Evolutionary conservation across 305 asterid species (phyloP), one percentile per base, ranked within the genome.

Genomic region (Fraxinus sp.): DNA sequence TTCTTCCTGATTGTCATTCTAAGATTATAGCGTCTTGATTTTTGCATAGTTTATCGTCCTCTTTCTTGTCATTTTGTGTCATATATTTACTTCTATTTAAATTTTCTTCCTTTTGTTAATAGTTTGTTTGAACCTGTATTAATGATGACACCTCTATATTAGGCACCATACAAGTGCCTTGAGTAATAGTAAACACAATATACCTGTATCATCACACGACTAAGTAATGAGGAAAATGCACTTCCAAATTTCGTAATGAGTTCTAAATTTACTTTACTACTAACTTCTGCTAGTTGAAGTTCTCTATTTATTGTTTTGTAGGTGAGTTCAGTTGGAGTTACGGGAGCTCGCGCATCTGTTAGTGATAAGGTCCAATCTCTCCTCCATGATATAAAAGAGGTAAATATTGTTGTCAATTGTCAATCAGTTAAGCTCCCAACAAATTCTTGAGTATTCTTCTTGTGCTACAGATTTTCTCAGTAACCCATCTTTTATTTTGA

Each of bases 281-380:
- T 16, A 5, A 41, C 59, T 49, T 49, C 59, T 49, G 32, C 28
- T 30, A 59, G 70, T 59, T 59, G 73, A 66, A 66, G 36, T 36
- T n/a, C 3, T 70, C 18, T 26, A 6, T 18, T 14, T 32, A 44
- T 46, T 52, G n/a, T 72, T 81, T 39, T 81, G 79, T 84, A 95
- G 97, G 99, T 96, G 85, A 94, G 98, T 80, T 33, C 98, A 3
- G 91, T 94, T 71, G 99, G 99, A 88, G 99, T 96, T 59, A 96
- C 99, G n/a, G 99, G 99, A 83, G 92, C 98, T 83, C 92, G 98
- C 35, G 88, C 90, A 79, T 85, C 94, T 33, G 98, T 96, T 78
- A 96, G 91, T 83, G 78, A 16, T 2, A 91, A 85, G 83, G 99
- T 96, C 84, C 88, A 90, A 80, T 82, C 92, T 78, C 99, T 96